A percentile compares a stretch with the other conserved stretches of the same genome.
Evolutionary conservation across 257 asterid species (phyloP).

Genomic region (Solanum verrucosum): DNA sequence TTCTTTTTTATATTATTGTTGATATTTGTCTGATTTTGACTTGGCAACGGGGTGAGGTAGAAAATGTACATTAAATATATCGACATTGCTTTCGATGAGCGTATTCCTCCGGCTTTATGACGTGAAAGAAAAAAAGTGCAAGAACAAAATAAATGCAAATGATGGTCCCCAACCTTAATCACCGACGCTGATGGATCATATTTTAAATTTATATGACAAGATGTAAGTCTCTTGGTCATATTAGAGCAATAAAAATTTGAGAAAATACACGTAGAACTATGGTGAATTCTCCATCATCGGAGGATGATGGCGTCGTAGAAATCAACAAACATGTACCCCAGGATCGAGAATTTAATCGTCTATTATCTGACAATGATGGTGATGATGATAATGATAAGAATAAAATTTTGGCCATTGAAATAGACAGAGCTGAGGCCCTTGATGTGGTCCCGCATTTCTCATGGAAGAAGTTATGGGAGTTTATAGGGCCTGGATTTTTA

Average conservation of each 20-base stretch:
- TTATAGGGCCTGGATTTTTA: conserved; percentile 67
- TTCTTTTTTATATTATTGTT: too few species aligned
- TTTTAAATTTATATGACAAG: background rate
- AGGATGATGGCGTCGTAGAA: background rate
- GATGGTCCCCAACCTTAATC: background rate
- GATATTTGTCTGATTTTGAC: background rate
- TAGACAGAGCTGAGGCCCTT: conserved; percentile 26
- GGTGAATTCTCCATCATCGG: conserved; percentile 7
- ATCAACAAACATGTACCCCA: background rate
- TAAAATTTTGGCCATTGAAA: conserved; percentile 26
- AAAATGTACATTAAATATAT: too few species aligned
- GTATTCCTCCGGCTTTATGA: background rate
- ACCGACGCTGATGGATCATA: background rate
- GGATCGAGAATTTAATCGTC: conserved; percentile 9
- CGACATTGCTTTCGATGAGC: too few species aligned
- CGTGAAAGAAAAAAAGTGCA: background rate
- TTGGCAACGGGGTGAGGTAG: too few species aligned
- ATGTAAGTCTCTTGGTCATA: background rate
- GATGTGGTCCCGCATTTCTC: conserved; percentile 45
- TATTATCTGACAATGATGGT: background rate
- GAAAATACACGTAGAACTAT: background rate
- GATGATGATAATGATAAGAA: background rate
- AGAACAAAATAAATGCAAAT: background rate
- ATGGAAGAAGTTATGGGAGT: conserved; percentile 65
- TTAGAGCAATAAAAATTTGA: background rate